Evolutionary conservation across 2,329 filamentous ascomycete species (phyloP), one percentile per base, ranked within the genome.

Genomic region (Bipolaris bicolor): DNA sequence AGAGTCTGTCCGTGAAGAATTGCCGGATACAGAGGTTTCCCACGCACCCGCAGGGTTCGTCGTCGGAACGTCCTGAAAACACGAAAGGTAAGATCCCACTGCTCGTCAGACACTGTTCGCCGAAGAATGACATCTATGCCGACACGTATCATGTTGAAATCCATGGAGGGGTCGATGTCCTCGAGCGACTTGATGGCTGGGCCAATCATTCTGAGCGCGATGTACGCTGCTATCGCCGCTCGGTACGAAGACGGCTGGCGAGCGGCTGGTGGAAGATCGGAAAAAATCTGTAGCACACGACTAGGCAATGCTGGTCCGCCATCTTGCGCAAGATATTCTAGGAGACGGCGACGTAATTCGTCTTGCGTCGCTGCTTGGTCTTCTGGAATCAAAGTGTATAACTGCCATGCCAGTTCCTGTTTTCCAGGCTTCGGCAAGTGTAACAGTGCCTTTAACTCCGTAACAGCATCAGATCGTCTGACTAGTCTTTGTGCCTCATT

Each of bases 231-330:
- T 20, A 82, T 76, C 24, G 79, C 76, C 39, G 75, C 67, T 49
- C 76, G 66, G 65, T 84, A 86, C 50, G 82, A 78, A 4, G 73
- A 70, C 7, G 72, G 63, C 2, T 72, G 76, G 24, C 81, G 79
- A 36, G 75, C 52, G 7, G 73, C 52, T 1, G 57, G 22, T 3
- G 75, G 66, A 24, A 84, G 76, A 3, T 62, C 55, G 29, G 79
- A 67, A 63, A 86, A 86, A 7, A 86, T 58, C n/a, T 74, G 60
- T 47, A 79, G 73, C 16, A 77, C 73, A 45, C 81, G 78, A 55
- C 76, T 74, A 13, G 77, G 71, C 65, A 84, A 77, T 22, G 75
- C 47, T 2, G 67, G 45, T 10, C 62, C 50, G 11, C 58, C 57
- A 15, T 67, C 60, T 10, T 54, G 41, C 5, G 51, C 61, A 13